Evolutionary conservation across 495 filamentous ascomycete species (phyloP).

Genomic region (Tetracladium setigerum): DNA sequence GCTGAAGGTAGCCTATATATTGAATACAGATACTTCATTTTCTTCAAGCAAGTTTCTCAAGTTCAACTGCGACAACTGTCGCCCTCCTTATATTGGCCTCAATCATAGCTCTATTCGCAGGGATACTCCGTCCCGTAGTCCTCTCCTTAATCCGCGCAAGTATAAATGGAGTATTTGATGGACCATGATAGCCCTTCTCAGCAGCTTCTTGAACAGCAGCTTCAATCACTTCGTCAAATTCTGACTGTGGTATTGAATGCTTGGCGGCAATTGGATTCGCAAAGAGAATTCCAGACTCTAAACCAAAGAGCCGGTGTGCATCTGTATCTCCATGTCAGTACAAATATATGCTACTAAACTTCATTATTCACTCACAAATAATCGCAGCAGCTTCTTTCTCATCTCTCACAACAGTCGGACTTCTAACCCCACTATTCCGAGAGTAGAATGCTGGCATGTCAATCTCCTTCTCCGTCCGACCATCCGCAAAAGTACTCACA

Average conservation of each 20-base stretch:
- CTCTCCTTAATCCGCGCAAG: constrained; percentile 73
- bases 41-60: constrained; percentile 46
- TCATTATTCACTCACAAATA: constrained; percentile 48
- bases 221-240: constrained; percentile 69
- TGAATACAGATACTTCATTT: too few species aligned
- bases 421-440: constrained; percentile 72
- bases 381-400: constrained; percentile 81
- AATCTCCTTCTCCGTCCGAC: constrained; percentile 47
- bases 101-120: constrained; percentile 73
- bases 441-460: constrained; percentile 90
- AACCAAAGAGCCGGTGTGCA: constrained; percentile 45
- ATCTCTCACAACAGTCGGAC: constrained; percentile 63
- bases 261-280: constrained; percentile 79
- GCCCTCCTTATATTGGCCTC: constrained; percentile 74
- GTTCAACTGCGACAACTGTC: constrained; percentile 69
- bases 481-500: constrained; percentile 84
- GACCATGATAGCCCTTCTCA: constrained; percentile 60
- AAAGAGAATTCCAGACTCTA: constrained; percentile 63
- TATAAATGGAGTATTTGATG: constrained; percentile 83
- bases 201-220: constrained; percentile 67
- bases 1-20: too few species aligned
- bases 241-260: constrained; percentile 56
- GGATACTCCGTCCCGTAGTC: constrained; percentile 61
- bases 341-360: background rate
- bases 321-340: constrained; percentile 31